Evolutionary conservation across 1,139 yeast species (phyloP), one percentile per base, ranked within the genome.

Genomic region (Candida tropicalis): DNA sequence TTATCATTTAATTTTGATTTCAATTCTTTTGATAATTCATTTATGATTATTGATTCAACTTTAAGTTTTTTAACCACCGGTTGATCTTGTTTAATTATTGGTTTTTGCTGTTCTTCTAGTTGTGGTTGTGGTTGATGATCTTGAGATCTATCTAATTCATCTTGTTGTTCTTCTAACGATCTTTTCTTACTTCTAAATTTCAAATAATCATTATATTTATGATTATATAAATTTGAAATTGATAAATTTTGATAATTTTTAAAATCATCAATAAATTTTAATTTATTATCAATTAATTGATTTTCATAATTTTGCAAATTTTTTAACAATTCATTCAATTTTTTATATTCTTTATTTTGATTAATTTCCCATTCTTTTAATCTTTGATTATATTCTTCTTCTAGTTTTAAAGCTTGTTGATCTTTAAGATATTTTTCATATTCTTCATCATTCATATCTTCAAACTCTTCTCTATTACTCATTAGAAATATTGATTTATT

Each of bases 171-270:
- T 51, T 76, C 81, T 12, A 54, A 55, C 3, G 52, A 24, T 42
- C 68, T 58, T 29, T 58, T 65, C 5, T 56, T 57, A 8, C 57
- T 52, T 47, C 81, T 55, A 35, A 57, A 51, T n/a, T 66, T 65
- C 31, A 69, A 48, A 46, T 75, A 75, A 41, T 66, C 69, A 24
- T 67, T 54, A 47, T 70, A 76, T 43, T 72, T 66, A 3, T 57
- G 52, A 43, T 62, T 63, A 48, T 75, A 73, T 22, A 57, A 41
- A 12, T 46, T 48, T 9, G 46, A 23, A 28, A 41, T 33, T 9
- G 29, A 34, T n/a, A 15, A 28, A 16, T 32, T 27, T 28, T 48
- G 47, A 31, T 58, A 51, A 16, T 41, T 48, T 43, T 58, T 62
- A 28, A 67, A 46, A 15, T 67, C 70, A 36, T 71, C 75, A 39